These are phyloP conservation scores for Lactarius trivialis DNA, from an alignment of 768 basidiomycete species.

Conservation along the genomic window DNA sequence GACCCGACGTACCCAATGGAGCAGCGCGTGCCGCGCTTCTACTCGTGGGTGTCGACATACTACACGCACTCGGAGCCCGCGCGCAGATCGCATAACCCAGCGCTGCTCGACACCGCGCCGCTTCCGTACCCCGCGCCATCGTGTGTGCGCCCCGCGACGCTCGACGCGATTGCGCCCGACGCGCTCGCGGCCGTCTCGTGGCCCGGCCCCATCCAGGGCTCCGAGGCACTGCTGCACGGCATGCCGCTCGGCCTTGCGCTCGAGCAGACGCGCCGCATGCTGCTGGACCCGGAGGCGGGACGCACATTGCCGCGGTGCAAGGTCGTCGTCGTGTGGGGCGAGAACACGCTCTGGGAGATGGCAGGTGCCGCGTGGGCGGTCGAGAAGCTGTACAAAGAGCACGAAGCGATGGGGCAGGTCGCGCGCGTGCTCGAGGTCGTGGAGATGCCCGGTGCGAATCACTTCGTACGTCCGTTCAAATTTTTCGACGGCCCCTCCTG, in stretches of 20 bases:
- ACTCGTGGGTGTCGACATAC: constrained; percentile 22
- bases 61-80: constrained; percentile 17
- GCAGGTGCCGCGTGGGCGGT: constrained; percentile 18
- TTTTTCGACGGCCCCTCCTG: too few relatives aligned
- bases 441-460: constrained; percentile 20
- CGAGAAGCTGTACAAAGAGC: constrained; percentile 16
- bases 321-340: constrained; percentile 18
- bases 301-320: constrained; percentile 19
- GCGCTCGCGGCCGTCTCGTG: constrained; percentile 15
- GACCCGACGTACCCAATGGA: constrained; percentile 10
- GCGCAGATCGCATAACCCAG: constrained; percentile 4
- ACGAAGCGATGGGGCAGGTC: constrained; percentile 2
- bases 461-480: constrained; percentile 17
- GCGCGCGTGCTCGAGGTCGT: constrained; percentile 17
- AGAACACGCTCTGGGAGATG: constrained; percentile 20
- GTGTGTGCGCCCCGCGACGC: constrained; percentile 12
- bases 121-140: constrained; percentile 6
- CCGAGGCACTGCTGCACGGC: constrained; percentile 16
- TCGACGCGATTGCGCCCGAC: constrained; percentile 16
- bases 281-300: constrained; percentile 10
- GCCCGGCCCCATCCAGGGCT: constrained; percentile 18
- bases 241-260: constrained; percentile 14
- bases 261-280: constrained; percentile 11
- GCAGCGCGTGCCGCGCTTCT: constrained; percentile 19
- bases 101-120: constrained; percentile 15